Percentiles rank a stretch among this genome's conserved stretches.
Evolutionary conservation across 352 stramenopile genomes (phyloP).

Genomic region (Phytophthora cactorum): DNA sequence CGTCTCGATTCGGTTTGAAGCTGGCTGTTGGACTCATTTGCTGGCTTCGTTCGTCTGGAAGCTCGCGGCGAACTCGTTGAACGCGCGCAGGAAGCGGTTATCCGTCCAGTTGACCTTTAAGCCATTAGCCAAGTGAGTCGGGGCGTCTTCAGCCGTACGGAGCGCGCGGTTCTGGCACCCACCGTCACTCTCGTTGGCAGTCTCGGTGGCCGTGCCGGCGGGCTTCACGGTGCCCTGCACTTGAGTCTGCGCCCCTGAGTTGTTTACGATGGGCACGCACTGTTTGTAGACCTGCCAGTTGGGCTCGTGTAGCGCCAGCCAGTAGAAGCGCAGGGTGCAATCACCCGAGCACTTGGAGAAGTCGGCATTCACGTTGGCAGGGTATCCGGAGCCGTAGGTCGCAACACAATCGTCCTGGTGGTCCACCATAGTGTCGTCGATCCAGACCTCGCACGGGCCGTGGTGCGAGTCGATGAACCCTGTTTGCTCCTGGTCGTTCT

Average conservation of each 20-base stretch:
- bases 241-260: constrained; percentile 18
- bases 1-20: constrained; percentile 3
- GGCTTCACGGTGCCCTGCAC: constrained; percentile 24
- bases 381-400: constrained; percentile 44
- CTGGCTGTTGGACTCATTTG: constrained; percentile 16
- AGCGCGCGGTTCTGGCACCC: constrained; percentile 36
- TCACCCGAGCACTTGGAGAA: constrained; percentile 54
- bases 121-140: constrained; percentile 27
- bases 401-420: constrained; percentile 46
- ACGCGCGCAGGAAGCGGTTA: constrained; percentile 41
- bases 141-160: constrained; percentile 24
- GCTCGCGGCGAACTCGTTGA: constrained; percentile 34
- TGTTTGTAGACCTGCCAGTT: constrained; percentile 69
- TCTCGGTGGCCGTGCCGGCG: constrained; percentile 13
- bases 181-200: constrained; percentile 12
- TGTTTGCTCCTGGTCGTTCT: constrained; percentile 49
- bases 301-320: constrained; percentile 54
- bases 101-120: constrained; percentile 38
- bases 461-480: constrained; percentile 54
- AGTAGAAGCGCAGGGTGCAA: constrained; percentile 67
- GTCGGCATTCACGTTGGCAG: constrained; percentile 56
- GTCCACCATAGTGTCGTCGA: constrained; percentile 38
- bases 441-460: constrained; percentile 57
- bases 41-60: constrained; percentile 17
- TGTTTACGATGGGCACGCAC: constrained; percentile 41